A percentile compares a stretch with the other conserved stretches of the same genome.
phyloP scores from a whole-genome alignment of 192 early-diverging fungal species.

The Cetraspora pellucida region DNA sequence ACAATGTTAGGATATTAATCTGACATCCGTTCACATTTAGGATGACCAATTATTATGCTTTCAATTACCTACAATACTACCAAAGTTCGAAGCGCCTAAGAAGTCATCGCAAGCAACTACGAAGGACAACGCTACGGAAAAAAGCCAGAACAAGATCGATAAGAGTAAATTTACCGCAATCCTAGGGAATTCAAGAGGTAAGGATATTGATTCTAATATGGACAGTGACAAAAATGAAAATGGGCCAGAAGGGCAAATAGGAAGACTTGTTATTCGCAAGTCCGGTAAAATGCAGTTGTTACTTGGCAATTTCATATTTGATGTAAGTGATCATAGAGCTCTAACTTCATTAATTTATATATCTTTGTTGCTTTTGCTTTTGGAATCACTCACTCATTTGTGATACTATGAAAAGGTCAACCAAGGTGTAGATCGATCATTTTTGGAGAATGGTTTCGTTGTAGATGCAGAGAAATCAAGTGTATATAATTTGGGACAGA shows the following conservation, averaged over 20 bases:
- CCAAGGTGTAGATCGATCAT: not conserved
- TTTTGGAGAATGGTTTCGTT: slow-evolving; percentile 15
- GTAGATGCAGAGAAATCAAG: not conserved
- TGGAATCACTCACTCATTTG: not conserved
- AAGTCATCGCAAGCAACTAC: not conserved
- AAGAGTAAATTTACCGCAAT: not conserved
- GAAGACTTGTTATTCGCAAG: not conserved
- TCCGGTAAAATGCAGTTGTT: slow-evolving; percentile 19
- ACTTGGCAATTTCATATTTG: slow-evolving; percentile 7
- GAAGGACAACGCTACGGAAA: not conserved
- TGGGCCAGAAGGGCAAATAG: slow-evolving; percentile 10
- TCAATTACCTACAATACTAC: slow-evolving; percentile 4
- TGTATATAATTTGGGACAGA: slow-evolving; percentile 32
- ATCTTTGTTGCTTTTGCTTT: not conserved
- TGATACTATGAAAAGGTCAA: not conserved
- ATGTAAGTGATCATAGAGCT: not conserved
- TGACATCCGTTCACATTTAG: not conserved
- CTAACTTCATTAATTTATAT: not conserved
- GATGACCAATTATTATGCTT: slow-evolving; percentile 14
- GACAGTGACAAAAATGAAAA: not conserved
- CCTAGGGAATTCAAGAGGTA: not conserved
- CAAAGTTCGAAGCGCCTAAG: slow-evolving; percentile 20
- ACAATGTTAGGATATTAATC: not conserved
- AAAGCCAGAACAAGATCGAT: not conserved
- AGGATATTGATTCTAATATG: not conserved